phyloP scores from a whole-genome alignment of 805 yeast species.

The Ogataea paradorogensis region DNA sequence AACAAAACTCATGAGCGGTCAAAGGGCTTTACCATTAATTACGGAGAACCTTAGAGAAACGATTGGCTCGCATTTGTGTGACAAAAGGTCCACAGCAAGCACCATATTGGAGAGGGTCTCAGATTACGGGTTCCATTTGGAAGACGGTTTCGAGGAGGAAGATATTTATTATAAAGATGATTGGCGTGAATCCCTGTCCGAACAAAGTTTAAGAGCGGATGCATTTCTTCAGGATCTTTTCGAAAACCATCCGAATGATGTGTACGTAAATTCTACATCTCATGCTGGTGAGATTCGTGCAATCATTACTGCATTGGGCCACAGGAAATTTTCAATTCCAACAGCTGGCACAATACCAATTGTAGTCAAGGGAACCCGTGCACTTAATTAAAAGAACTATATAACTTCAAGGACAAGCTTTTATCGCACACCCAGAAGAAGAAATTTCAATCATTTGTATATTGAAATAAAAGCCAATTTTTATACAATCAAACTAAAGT shows the following conservation, averaged over 20 bases:
- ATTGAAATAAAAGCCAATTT: neutral
- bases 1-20: constrained; percentile 10
- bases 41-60: constrained; percentile 59
- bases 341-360: constrained; percentile 67
- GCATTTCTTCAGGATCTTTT: constrained; percentile 43
- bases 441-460: too few species aligned
- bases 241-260: constrained; percentile 31
- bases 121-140: constrained; percentile 41
- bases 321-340: constrained; percentile 55
- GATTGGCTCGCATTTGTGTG: constrained; percentile 58
- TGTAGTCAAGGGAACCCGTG: constrained; percentile 44
- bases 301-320: constrained; percentile 48
- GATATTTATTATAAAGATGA: constrained; percentile 46
- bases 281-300: constrained; percentile 62
- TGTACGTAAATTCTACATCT: constrained; percentile 48
- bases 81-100: constrained; percentile 45
- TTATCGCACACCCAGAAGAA: too few species aligned
- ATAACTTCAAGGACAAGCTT: neutral
- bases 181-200: constrained; percentile 46
- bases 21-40: constrained; percentile 27
- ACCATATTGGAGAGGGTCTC: constrained; percentile 39
- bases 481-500: constrained; percentile 3
- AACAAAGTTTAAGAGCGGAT: constrained; percentile 49
- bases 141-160: constrained; percentile 44
- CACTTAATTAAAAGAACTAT: neutral